phyloP scores from a whole-genome alignment of 495 filamentous ascomycete species.

The Xylaria intraflava region DNA sequence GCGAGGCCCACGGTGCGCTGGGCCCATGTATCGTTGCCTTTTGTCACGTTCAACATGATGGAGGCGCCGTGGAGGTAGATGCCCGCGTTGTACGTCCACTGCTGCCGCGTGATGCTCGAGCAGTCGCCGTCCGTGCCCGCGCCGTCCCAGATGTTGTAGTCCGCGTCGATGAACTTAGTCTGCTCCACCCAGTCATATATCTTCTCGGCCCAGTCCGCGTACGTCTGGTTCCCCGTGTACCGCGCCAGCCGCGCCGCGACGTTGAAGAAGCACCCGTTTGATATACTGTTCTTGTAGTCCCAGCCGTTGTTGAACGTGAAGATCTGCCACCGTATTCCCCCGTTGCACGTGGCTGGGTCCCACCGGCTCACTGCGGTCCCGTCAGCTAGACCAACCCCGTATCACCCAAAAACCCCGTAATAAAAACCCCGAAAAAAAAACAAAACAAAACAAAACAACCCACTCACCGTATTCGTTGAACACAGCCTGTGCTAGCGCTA shows the following conservation, averaged over 20 bases:
- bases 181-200: conserved; percentile 61
- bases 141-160: conserved; percentile 64
- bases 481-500: conserved; percentile 71
- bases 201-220: conserved; percentile 66
- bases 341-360: conserved; percentile 60
- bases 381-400: too few species aligned
- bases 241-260: conserved; percentile 67
- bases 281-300: conserved; percentile 72
- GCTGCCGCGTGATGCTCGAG: conserved; percentile 51
- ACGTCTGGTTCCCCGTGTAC: conserved; percentile 71
- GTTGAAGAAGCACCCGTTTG: conserved; percentile 76
- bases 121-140: conserved; percentile 53
- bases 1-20: conserved; percentile 50
- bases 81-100: conserved; percentile 74
- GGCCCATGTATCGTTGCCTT: conserved; percentile 51
- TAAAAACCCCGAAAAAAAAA: too few species aligned
- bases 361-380: conserved; percentile 47
- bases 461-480: conserved; percentile 54
- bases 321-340: conserved; percentile 83
- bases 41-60: conserved; percentile 68
- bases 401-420: too few species aligned
- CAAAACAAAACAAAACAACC: too few species aligned
- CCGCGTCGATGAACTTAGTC: conserved; percentile 53
- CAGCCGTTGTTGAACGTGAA: conserved; percentile 75
- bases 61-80: conserved; percentile 67